Evolutionary conservation across 192 early-diverging fungal species (phyloP), one percentile per base, ranked within the genome.

Genomic region (Backusella macrospora): DNA sequence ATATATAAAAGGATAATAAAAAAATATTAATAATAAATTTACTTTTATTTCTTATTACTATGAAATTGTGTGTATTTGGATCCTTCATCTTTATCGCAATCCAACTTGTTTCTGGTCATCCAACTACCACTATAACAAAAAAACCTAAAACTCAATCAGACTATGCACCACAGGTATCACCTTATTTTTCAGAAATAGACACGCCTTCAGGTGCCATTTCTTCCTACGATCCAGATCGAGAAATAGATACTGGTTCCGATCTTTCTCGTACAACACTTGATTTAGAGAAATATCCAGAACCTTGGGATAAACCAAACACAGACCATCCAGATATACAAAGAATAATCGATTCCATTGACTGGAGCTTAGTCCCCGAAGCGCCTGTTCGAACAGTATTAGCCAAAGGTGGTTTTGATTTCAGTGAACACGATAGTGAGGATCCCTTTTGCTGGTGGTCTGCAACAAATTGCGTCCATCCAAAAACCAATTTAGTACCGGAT

Each of bases 271-370:
- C 43, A 10, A 37, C 34, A 10, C 46, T 73, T 26, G 69, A 46
- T 15, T 15, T 66, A 21, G 42, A 65, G 13, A 70, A 38, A 13
- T 84, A 80, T 55, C 81, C 81, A 12, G 18, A 64, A 15, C 44
- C 29, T 55, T 72, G 70, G 70, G 59, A 6, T 15, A 48, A 73
- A 21, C 81, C 81, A 44, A 62, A 73, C 13, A 74, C 79, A 23
- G 52, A 77, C 49, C 72, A 75, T 4, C 75, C 78, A 0, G 75
- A 78, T 39, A 59, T 78, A 7, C 0, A 38, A 12, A 29, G 64
- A 6, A 49, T 71, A n/a, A 72, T 72, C 26, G 45, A 71, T n/a
- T 26, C 70, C 42, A 72, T 77, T 23, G 70, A 77, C 37, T 77
- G 76, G 76, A 21, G 7, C 64, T 49, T 65, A 9, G 70, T 77